Conservation (phyloP, 257 asterid species). For the Solanum neorickii region DNA sequence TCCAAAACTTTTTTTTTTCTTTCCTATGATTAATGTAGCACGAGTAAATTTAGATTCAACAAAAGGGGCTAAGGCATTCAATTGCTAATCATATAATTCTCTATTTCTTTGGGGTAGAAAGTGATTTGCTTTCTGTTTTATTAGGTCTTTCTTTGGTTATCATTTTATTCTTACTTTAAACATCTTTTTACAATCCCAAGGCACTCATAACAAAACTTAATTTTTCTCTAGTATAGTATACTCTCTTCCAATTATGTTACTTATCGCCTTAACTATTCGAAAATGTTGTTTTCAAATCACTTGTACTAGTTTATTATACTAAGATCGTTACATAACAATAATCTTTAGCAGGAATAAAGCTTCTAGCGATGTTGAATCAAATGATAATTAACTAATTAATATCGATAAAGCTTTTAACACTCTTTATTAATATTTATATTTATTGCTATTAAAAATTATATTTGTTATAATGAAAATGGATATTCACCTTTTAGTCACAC, state of each 20-base stretch:
- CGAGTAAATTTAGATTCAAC: neutral
- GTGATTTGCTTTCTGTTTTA: neutral
- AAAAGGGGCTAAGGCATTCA: neutral
- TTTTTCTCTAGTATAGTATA: neutral
- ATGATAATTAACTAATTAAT: no score
- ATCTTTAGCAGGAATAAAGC: no score
- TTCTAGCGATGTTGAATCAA: no score
- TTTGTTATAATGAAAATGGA: no score
- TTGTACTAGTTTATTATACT: neutral
- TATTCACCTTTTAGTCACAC: neutral
- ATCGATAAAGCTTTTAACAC: no score
- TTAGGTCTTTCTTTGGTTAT: neutral
- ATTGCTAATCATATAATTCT: neutral
- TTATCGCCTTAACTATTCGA: fast-evolving
- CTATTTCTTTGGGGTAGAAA: neutral
- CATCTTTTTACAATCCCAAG: neutral
- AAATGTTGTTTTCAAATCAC: no score
- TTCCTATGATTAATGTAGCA: neutral
- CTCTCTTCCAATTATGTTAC: neutral
- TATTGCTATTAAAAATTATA: no score
- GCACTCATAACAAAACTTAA: neutral
- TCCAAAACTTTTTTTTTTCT: neutral
- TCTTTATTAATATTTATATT: no score
- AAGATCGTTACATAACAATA: no score
- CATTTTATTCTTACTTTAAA: neutral